Evolutionary conservation across 192 early-diverging fungal genomes (phyloP), one percentile per base, ranked within the genome.

Genomic region (Mortierella claussenii): DNA sequence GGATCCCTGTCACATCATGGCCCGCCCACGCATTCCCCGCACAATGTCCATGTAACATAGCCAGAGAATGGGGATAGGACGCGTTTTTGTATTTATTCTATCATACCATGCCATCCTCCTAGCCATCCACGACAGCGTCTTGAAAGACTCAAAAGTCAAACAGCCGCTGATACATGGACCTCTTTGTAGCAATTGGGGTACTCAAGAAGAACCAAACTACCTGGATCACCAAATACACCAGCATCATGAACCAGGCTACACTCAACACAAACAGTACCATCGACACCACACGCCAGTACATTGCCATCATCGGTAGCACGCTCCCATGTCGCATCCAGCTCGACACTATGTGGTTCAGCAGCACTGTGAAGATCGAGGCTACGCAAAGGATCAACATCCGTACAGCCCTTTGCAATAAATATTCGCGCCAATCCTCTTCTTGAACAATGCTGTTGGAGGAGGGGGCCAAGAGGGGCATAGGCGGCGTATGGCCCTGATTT

Each of bases 111-210:
- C n/a, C n/a, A n/a, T n/a, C n/a, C n/a, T n/a, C n/a, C n/a, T n/a
- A n/a, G n/a, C n/a, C n/a, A n/a, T n/a, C n/a, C n/a, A n/a, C n/a
- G n/a, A n/a, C n/a, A n/a, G n/a, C n/a, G n/a, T n/a, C n/a, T n/a
- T n/a, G n/a, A n/a, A n/a, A n/a, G n/a, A 8, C 21, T 32, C 58
- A 68, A 36, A 71, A 56, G 17, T 71, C 69, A 47, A 71, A 71
- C 1, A 71, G 46, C 11, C 53, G 31, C 21, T 71, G 69, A 28
- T 71, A 71, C 43, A 57, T 60, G 0, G 60, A 63, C 2, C 47
- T 15, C 24, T 50, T 62, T 0, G 60, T 37, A 1, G 46, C 33
- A 9, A 71, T 37, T 1, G 69, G 60, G 11, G 37, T 50, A 21
- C 53, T 31, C 17, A 63, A 9, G 1, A 71, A 46, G 46, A 62